Conservation (phyloP, 1,284 basidiomycete species). For the Rhodotorula sp. region DNA sequence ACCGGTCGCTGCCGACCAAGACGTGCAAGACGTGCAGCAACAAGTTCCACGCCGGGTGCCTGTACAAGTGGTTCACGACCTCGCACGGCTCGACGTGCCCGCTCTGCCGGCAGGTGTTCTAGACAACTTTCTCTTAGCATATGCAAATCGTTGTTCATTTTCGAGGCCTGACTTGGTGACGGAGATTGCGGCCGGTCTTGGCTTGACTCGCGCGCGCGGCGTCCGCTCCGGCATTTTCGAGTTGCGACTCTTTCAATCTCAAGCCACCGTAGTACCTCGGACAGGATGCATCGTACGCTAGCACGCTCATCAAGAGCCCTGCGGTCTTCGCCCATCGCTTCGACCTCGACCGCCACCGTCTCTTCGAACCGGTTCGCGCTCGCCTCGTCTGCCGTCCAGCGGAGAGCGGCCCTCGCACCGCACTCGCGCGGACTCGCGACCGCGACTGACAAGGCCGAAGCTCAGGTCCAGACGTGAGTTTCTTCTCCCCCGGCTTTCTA, state of each 20-base stretch:
- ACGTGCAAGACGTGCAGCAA: conserved; percentile 77
- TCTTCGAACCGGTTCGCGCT: conserved; percentile 16
- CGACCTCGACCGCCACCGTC: neutral
- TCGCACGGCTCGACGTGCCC: conserved; percentile 4
- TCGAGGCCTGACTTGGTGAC: neutral
- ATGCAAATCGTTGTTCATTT: neutral
- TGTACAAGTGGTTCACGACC: conserved; percentile 62
- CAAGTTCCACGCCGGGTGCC: conserved; percentile 85
- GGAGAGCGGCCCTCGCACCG: neutral
- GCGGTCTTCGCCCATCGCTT: conserved; percentile 3
- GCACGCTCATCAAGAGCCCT: neutral
- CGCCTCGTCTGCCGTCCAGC: neutral
- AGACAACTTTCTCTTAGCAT: neutral
- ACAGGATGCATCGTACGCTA: neutral
- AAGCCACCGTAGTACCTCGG: neutral
- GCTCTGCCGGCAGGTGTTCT: conserved; percentile 8
- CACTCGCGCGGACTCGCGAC: conserved; percentile 25
- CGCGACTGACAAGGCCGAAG: conserved; percentile 19
- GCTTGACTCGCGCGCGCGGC: neutral
- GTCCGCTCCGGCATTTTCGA: neutral
- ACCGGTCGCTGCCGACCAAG: conserved; percentile 83
- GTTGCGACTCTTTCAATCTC: neutral
- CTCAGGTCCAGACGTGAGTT: conserved; percentile 33
- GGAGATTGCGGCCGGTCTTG: conserved; percentile 1
- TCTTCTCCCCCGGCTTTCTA: neutral